phyloP scores from a whole-genome alignment of 139 green algal genomes.

The Chlorella sorokiniana region DNA sequence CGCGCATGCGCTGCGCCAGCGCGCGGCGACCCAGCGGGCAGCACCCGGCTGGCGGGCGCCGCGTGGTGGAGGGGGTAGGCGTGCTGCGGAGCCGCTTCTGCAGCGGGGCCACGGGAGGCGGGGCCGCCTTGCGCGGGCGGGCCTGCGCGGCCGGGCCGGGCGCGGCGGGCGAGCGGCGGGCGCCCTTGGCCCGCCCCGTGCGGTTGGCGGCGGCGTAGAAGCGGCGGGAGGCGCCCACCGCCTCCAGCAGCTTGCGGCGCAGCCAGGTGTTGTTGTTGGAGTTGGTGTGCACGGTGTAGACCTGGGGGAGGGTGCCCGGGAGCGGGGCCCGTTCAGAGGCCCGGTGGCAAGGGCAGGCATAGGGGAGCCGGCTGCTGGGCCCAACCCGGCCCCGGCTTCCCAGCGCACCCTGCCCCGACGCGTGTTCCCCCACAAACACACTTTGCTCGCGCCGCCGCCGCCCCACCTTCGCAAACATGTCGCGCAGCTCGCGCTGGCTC shows the following conservation, averaged over 20 bases:
- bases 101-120: background rate
- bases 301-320: background rate
- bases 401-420: background rate
- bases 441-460: background rate
- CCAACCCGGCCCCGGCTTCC: background rate
- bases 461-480: conserved; percentile 24
- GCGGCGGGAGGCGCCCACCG: conserved; percentile 18
- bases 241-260: conserved; percentile 37
- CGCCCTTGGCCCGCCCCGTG: background rate
- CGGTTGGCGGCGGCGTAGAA: conserved; percentile 17
- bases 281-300: conserved; percentile 25
- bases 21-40: background rate
- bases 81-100: background rate
- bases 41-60: background rate
- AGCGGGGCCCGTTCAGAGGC: no score
- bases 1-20: background rate
- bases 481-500: conserved; percentile 37
- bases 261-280: conserved; percentile 48
- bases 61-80: background rate
- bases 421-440: no score
- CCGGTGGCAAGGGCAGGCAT: background rate
- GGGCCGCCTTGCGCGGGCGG: background rate
- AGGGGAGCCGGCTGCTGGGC: background rate
- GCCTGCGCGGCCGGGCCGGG: background rate
- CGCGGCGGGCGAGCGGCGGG: background rate